Evolutionary conservation across 805 yeast species (phyloP).

Genomic region (Metschnikowia lunata): DNA sequence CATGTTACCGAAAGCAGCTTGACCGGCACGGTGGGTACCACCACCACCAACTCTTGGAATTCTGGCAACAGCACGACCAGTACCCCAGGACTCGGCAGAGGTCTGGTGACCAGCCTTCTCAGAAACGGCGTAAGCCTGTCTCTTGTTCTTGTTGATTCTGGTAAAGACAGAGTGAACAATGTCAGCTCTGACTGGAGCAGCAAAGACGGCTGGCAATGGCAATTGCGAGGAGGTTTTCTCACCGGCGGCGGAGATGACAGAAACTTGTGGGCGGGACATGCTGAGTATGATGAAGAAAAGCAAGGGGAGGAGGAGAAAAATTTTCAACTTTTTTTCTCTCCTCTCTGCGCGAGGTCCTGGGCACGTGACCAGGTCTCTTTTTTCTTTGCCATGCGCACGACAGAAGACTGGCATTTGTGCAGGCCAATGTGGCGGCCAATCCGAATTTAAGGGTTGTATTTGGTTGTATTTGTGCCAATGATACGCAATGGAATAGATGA

Average conservation of each 20-base stretch:
- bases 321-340: background rate
- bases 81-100: slow-evolving; percentile 99
- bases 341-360: background rate
- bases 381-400: background rate
- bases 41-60: slow-evolving; percentile 99
- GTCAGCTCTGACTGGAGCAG: slow-evolving; percentile 99
- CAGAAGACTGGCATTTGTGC: background rate
- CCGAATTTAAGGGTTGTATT: no score
- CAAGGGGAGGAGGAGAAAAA: slow-evolving; percentile 1
- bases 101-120: slow-evolving; percentile 99
- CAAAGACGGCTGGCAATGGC: slow-evolving; percentile 97
- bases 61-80: slow-evolving; percentile 99
- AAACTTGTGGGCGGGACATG: slow-evolving; percentile 84
- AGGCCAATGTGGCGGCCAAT: no score
- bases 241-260: slow-evolving; percentile 87
- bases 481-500: background rate
- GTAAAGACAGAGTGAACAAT: slow-evolving; percentile 98
- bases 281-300: slow-evolving; percentile 13
- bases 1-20: slow-evolving; percentile 99
- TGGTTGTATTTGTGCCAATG: background rate
- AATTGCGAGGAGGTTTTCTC: slow-evolving; percentile 78
- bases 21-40: slow-evolving; percentile 99
- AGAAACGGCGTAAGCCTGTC: slow-evolving; percentile 99
- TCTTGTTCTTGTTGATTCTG: slow-evolving; percentile 99
- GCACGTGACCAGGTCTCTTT: background rate